Evolutionary conservation across 371 early-diverging fungal species (phyloP).

Genomic region (Rhizopus microsporus): DNA sequence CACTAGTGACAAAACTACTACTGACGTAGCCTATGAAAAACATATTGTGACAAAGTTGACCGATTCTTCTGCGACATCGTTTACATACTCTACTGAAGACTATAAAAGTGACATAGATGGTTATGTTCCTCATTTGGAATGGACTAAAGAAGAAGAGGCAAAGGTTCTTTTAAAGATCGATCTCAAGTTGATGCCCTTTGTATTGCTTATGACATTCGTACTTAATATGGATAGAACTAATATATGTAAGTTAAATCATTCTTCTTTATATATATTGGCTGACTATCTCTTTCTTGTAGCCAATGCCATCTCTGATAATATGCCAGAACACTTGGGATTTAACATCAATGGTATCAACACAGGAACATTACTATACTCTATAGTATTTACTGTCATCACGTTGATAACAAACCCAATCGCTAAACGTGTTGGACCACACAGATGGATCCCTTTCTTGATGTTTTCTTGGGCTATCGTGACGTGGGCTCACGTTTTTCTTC

Average conservation of each 20-base stretch:
- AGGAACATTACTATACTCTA: conserved; percentile 34
- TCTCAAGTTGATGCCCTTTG: conserved; percentile 34
- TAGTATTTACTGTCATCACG: conserved; percentile 40
- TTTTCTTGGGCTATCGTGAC: conserved; percentile 60
- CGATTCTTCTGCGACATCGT: neutral
- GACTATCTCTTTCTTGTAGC: conserved; percentile 17
- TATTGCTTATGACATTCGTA: conserved; percentile 41
- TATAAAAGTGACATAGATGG: conserved; percentile 1
- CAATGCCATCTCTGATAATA: conserved; percentile 48
- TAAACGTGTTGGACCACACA: conserved; percentile 54
- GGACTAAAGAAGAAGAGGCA: conserved; percentile 45
- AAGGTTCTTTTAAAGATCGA: conserved; percentile 32
- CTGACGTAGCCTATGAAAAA: too few species aligned
- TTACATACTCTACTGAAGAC: neutral
- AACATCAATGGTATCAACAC: conserved; percentile 40
- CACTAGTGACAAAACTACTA: too few species aligned
- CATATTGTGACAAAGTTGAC: neutral
- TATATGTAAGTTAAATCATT: conserved; percentile 35
- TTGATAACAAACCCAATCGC: conserved; percentile 53
- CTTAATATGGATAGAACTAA: conserved; percentile 54
- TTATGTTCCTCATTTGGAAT: conserved; percentile 28
- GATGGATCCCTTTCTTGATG: conserved; percentile 65
- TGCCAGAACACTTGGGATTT: conserved; percentile 43
- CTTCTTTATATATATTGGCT: neutral
- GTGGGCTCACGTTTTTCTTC: conserved; percentile 39